phyloP scores from a whole-genome alignment of 805 yeast genomes.

The Ogataea haglerorum region DNA sequence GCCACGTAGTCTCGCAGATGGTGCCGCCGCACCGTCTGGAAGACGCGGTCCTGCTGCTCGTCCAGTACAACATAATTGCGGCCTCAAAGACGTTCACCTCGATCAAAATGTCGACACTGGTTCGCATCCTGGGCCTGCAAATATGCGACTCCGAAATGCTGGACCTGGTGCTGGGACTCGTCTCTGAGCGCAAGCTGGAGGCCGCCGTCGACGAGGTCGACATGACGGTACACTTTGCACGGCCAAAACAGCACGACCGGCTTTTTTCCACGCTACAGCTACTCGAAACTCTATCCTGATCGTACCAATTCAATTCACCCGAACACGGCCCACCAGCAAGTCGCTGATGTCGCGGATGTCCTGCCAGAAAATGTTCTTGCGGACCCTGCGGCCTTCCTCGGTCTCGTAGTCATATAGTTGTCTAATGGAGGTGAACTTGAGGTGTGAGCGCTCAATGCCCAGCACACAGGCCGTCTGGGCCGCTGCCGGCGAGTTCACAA shows the following conservation, averaged over 20 bases:
- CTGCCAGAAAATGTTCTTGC: constrained; percentile 84
- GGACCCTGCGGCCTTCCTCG: constrained; percentile 75
- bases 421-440: constrained; percentile 70
- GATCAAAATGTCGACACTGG: constrained; percentile 17
- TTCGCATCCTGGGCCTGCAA: constrained; percentile 10
- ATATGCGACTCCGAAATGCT: constrained; percentile 9
- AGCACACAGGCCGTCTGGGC: constrained; percentile 70
- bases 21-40: constrained; percentile 1
- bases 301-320: constrained; percentile 9
- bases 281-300: constrained; percentile 4
- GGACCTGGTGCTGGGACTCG: constrained; percentile 18
- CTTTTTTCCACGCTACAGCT: not conserved
- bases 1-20: not conserved
- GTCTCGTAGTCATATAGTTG: constrained; percentile 85
- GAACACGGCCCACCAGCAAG: constrained; percentile 72
- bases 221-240: constrained; percentile 17
- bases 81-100: constrained; percentile 21
- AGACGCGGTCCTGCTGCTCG: constrained; percentile 9
- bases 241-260: not conserved
- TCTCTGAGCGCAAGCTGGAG: constrained; percentile 20
- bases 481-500: constrained; percentile 26
- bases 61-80: constrained; percentile 23
- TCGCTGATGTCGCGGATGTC: constrained; percentile 74
- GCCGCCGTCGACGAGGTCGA: constrained; percentile 27
- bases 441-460: constrained; percentile 76